Conservation (phyloP, 108 stramenopile species). For the Nannochloropsis gaditana region DNA sequence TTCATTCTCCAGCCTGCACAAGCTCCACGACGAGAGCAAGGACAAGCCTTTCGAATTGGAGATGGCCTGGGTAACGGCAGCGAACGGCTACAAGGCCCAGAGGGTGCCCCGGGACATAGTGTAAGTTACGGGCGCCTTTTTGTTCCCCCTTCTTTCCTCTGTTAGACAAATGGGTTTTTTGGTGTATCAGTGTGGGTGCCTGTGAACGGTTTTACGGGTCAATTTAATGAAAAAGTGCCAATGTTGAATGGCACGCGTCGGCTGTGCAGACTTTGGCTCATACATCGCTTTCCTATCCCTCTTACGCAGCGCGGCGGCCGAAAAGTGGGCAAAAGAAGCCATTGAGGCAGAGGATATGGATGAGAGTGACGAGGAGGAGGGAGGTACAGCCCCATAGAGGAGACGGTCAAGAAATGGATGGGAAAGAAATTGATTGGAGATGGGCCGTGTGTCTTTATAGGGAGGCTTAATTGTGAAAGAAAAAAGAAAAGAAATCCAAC, state of each 20-base stretch:
- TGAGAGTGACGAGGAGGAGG: slow-evolving; percentile 24
- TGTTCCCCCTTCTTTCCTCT: background rate
- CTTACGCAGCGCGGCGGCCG: slow-evolving; percentile 35
- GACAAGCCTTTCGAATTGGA: slow-evolving; percentile 98
- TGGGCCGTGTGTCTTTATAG: too few relatives aligned
- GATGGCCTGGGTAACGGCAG: slow-evolving; percentile 88
- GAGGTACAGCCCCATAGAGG: background rate
- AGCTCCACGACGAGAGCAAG: slow-evolving; percentile 81
- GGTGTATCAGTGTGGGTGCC: background rate
- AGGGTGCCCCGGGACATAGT: slow-evolving; percentile 77
- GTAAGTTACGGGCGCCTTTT: slow-evolving; percentile 20
- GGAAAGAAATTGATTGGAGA: background rate
- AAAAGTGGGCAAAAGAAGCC: slow-evolving; percentile 44
- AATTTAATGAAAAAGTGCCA: background rate
- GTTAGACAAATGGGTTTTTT: background rate
- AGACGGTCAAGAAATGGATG: background rate
- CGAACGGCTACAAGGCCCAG: slow-evolving; percentile 69
- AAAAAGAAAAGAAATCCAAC: background rate
- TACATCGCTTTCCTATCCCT: background rate
- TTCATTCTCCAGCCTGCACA: slow-evolving; percentile 58
- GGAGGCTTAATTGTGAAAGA: too few relatives aligned
- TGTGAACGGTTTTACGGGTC: background rate
- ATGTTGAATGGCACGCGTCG: too few relatives aligned
- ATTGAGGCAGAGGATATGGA: slow-evolving; percentile 52
- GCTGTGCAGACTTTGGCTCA: too few relatives aligned